Base-by-base conservation (phyloP, 108 stramenopile genomes). In the Nitzschia sp. region DNA sequence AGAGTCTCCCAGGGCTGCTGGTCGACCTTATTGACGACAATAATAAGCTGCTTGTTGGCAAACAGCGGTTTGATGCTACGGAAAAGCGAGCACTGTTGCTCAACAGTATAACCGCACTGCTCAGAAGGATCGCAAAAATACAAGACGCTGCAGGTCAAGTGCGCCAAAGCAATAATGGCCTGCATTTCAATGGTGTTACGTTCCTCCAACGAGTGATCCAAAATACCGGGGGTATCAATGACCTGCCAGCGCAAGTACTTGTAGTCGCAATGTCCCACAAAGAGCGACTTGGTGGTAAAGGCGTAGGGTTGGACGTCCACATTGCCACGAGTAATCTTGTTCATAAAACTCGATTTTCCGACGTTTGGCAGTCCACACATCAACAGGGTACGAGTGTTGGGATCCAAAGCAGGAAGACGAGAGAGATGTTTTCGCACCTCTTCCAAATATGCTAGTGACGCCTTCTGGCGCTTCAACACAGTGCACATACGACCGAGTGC, bases 161-260 rank as follows among this genome's bases (percentile, higher is more conserved):
- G 99, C 17, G 99, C 99, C 60, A 99, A 82, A 1, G 99, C 99
- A 54, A 98, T 99, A 47, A 99, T 96, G 53, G 99, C 97, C 80
- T 99, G 99, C 99, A 99, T 99, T 74, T 99, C 99, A 85, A 99
- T 99, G 30, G 98, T 98, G 77, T 99, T 99, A 25, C 98, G 78
- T 70, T 98, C 92, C 82, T 99, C 99, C 56, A 99, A 72, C 5
- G 97, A 79, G 68, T 97, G 95, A 75, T 99, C 99, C 66, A 99
- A 75, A 55, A 99, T 98, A 18, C 99, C 99, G 13, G 99, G 99
- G 11, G 99, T 99, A 78, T 99, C 99, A 74, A 99, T 96, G 42
- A 98, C 98, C 84, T 99, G 99, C 99, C 99, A 99, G 51, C 98
- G 82, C 72, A 98, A 73, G 72, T 97, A 99, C 55, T 93, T 85